Base-by-base conservation (phyloP, 108 stramenopile genomes). In the Cyclotella sp. region DNA sequence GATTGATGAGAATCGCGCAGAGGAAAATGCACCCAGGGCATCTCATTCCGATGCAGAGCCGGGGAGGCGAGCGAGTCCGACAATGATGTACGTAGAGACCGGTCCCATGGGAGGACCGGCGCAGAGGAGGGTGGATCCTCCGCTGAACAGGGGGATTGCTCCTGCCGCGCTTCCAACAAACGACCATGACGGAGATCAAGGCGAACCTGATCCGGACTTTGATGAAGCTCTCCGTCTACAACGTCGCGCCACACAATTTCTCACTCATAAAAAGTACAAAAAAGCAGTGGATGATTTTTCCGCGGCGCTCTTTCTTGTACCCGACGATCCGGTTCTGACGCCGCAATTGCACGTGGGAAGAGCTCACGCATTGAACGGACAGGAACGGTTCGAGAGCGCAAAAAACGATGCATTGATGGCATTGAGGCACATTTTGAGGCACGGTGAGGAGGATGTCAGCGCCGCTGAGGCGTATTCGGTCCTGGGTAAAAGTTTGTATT, bases 171-270 rank as follows among this genome's bases (percentile, higher is more conserved):
- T 47, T 4, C 39, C 63, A 28, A 22, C 70, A 45, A 8, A 60
- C 30, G 11, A 60, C 30, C 22, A 63, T 2, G 77, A 39, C 7
- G 34, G 57, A 28, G 52, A 75, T 39, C 54, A 73, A 47, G 74
- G 84, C 46, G 88, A 83, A 54, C 72, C 77, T 13, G 93, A 94
- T 81, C 93, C 93, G 16, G 93, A 94, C 63, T 94, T 94, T 83
- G 93, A 94, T 52, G 93, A 94, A 69, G 93, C 93, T n/a, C 76
- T 94, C n/a, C 88, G 89, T 34, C 89, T 94, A 26, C 93, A 94
- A 83, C 76, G 85, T 65, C 81, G 88, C 27, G 93, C 91, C 71
- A 90, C 90, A 28, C 60, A 76, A 29, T 91, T 84, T 55, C 80
- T 95, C 2, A 74, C 86, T 41, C 84, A 85, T 55, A 95, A 95